phyloP scores from a whole-genome alignment of 2,329 filamentous ascomycete genomes.

The Fusarium sp. region DNA sequence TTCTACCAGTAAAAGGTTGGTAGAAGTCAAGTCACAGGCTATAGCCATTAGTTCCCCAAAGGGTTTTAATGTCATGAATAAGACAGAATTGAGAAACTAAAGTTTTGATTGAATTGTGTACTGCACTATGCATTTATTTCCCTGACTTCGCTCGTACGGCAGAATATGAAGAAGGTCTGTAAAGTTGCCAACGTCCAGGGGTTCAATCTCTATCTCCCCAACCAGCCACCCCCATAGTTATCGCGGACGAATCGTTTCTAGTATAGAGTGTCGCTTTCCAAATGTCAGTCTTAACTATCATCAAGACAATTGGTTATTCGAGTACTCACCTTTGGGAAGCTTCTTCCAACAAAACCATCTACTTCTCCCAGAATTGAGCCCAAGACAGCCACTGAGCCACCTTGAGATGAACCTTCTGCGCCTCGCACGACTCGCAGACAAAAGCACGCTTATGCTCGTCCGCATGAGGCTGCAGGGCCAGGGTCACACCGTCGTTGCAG shows the following conservation, averaged over 20 bases:
- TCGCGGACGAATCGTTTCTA: not conserved
- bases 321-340: not conserved
- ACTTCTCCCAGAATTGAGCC: constrained; percentile 18
- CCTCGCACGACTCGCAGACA: constrained; percentile 24
- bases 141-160: not conserved
- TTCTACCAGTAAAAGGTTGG: not conserved
- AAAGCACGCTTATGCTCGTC: constrained; percentile 25
- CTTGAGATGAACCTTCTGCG: constrained; percentile 10
- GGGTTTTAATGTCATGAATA: not conserved
- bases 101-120: not conserved
- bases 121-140: not conserved
- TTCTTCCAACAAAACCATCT: not conserved
- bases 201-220: not conserved
- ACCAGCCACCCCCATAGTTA: not conserved
- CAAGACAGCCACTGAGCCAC: constrained; percentile 22
- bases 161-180: not conserved
- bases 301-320: not conserved
- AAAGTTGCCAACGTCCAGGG: not conserved
- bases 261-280: not conserved
- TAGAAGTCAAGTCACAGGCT: not conserved
- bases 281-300: not conserved
- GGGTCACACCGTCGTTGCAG: constrained; percentile 30
- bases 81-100: not conserved
- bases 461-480: constrained; percentile 23
- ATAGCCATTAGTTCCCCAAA: not conserved